Conservation (phyloP, 108 stramenopile species). For the Fistulifera pelliculosa region DNA sequence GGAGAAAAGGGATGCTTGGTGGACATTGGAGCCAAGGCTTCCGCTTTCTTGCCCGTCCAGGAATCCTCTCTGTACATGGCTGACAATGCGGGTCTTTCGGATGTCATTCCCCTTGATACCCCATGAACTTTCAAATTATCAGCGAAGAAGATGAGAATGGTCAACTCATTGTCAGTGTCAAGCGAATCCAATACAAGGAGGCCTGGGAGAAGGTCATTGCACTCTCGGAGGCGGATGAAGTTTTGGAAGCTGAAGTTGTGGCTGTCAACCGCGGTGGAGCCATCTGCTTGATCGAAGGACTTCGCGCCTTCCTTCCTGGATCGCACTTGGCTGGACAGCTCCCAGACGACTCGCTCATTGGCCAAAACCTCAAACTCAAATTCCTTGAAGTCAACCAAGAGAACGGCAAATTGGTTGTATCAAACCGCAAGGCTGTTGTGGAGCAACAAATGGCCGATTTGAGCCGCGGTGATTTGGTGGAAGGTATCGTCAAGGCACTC, state of each 20-base stretch:
- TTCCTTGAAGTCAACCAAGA: conserved; percentile 92
- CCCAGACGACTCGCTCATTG: conserved; percentile 84
- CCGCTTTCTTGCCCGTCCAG: conserved; percentile 79
- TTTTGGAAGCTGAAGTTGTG: conserved; percentile 85
- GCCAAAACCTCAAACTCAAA: conserved; percentile 76
- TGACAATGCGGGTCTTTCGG: conserved; percentile 44
- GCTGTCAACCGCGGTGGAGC: conserved; percentile 94
- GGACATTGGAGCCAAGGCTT: conserved; percentile 92
- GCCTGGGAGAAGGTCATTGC: conserved; percentile 84
- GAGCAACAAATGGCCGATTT: conserved; percentile 90
- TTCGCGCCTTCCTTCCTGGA: conserved; percentile 92
- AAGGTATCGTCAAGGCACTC: conserved; percentile 89
- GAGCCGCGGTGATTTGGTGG: conserved; percentile 86
- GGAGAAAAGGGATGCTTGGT: conserved; percentile 59
- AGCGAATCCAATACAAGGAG: conserved; percentile 82
- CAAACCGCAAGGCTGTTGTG: conserved; percentile 88
- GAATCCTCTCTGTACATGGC: conserved; percentile 68
- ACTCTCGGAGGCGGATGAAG: conserved; percentile 64
- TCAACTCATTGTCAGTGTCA: conserved; percentile 79
- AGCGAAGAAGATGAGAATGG: conserved; percentile 92
- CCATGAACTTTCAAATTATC: conserved; percentile 88
- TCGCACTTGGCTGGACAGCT: conserved; percentile 84
- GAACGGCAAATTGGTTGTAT: conserved; percentile 91
- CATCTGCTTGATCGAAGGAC: conserved; percentile 87
- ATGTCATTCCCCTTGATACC: conserved; percentile 68